Conservation (phyloP, 1,284 basidiomycete species). For the Leccinum pseudoinsigne region DNA sequence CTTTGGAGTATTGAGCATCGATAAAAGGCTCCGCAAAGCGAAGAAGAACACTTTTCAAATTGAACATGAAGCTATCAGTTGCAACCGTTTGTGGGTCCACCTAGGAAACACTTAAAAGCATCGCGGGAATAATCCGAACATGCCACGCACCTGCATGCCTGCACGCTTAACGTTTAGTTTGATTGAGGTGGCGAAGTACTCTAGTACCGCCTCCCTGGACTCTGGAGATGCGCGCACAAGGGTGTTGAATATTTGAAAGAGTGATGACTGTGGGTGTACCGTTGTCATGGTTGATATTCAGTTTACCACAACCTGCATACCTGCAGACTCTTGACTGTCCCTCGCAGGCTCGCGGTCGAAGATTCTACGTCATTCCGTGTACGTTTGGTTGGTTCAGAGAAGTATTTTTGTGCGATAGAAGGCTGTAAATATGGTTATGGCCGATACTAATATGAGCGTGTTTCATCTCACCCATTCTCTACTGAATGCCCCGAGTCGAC, state of each 20-base stretch:
- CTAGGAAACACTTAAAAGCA: slow-evolving; percentile 34
- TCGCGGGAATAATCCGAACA: not conserved
- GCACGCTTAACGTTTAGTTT: slow-evolving; percentile 83
- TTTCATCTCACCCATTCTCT: slow-evolving; percentile 78
- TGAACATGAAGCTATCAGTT: slow-evolving; percentile 93
- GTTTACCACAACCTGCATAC: slow-evolving; percentile 36
- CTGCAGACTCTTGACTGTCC: slow-evolving; percentile 81
- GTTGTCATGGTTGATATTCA: slow-evolving; percentile 7
- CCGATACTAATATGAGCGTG: not conserved
- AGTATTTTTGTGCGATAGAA: slow-evolving; percentile 75
- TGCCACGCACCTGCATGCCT: slow-evolving; percentile 73
- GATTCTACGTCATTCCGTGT: slow-evolving; percentile 78
- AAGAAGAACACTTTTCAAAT: slow-evolving; percentile 81
- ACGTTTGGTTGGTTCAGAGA: slow-evolving; percentile 81
- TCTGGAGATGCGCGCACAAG: slow-evolving; percentile 83
- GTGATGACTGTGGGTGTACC: slow-evolving; percentile 50
- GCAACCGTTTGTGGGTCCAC: slow-evolving; percentile 87
- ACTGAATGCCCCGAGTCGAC: slow-evolving; percentile 81
- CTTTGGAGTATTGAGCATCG: slow-evolving; percentile 90
- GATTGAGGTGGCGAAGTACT: slow-evolving; percentile 78
- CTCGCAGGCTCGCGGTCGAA: slow-evolving; percentile 79
- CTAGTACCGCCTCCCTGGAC: slow-evolving; percentile 83
- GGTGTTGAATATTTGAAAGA: slow-evolving; percentile 90
- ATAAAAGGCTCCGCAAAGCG: slow-evolving; percentile 97
- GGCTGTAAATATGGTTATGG: slow-evolving; percentile 52